Conservation (phyloP, 192 early-diverging fungal genomes). For the Thoreauomyces humboldtii region DNA sequence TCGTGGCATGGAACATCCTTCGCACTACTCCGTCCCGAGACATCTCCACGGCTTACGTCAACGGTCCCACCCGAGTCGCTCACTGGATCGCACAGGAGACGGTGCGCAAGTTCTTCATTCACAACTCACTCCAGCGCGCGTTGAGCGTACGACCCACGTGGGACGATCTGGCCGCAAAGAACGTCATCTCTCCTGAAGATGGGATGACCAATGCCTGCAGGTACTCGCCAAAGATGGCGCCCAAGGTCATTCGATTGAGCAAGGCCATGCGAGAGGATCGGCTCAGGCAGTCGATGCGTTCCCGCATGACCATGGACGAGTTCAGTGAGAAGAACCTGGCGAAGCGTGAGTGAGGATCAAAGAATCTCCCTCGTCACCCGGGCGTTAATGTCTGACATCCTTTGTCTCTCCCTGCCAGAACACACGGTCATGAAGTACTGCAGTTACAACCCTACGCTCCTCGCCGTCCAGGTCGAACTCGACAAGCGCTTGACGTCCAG, state of each 20-base stretch:
- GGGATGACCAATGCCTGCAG: background rate
- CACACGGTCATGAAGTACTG: constrained; percentile 4
- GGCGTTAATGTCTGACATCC: background rate
- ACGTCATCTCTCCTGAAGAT: background rate
- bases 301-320: background rate
- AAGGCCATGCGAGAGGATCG: background rate
- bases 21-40: constrained; percentile 14
- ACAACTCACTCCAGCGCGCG: background rate
- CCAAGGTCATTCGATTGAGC: background rate
- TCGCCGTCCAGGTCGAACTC: constrained; percentile 5
- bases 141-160: background rate
- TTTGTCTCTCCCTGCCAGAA: background rate
- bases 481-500: constrained; percentile 2
- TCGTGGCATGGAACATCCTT: constrained; percentile 20
- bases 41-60: background rate
- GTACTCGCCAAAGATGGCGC: background rate
- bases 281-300: background rate
- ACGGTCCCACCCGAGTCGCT: constrained; percentile 6
- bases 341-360: background rate
- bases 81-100: background rate
- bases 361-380: background rate
- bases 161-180: background rate
- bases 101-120: constrained; percentile 16
- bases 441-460: constrained; percentile 1
- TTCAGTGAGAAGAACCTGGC: background rate